Conservation (phyloP, 768 basidiomycete species). For the Russula brevipes region DNA sequence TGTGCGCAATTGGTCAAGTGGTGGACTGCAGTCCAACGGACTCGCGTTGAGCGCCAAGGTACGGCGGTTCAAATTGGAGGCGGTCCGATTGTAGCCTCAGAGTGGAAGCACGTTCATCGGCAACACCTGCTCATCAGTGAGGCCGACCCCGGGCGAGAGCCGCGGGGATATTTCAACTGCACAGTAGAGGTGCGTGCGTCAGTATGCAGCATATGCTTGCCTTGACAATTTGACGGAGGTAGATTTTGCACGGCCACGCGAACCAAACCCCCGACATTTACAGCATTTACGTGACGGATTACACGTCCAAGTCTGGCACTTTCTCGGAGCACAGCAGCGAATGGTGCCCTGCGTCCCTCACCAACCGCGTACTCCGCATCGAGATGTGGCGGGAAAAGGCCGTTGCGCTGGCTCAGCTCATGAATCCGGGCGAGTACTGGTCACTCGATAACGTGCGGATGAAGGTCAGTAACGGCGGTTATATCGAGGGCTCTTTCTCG, state of each 20-base stretch:
- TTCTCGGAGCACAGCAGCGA: conserved; percentile 7
- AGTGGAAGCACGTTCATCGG: conserved; percentile 24
- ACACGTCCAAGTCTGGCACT: conserved; percentile 18
- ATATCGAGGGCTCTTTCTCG: conserved; percentile 21
- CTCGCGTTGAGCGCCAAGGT: conserved; percentile 17
- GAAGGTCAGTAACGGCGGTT: conserved; percentile 14
- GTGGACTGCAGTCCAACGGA: conserved; percentile 23
- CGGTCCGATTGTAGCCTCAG: conserved; percentile 1
- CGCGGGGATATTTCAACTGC: conserved; percentile 55
- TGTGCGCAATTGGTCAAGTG: conserved; percentile 16
- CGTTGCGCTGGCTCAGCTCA: conserved; percentile 11
- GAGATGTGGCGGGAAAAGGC: conserved; percentile 25
- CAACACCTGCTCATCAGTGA: conserved; percentile 50
- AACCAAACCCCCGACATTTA: conserved; percentile 19
- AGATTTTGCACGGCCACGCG: conserved; percentile 21
- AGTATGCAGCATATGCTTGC: not conserved
- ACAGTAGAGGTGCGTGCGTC: conserved; percentile 36
- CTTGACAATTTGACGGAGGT: not conserved
- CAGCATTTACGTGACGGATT: conserved; percentile 26
- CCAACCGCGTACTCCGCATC: conserved; percentile 22
- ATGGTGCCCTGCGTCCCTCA: conserved; percentile 22
- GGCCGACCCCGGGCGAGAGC: conserved; percentile 40
- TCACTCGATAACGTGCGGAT: conserved; percentile 23
- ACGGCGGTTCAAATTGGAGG: conserved; percentile 21
- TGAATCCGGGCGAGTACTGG: conserved; percentile 27